Conservation (phyloP, 352 stramenopile genomes). For the Globisporangium polare region DNA sequence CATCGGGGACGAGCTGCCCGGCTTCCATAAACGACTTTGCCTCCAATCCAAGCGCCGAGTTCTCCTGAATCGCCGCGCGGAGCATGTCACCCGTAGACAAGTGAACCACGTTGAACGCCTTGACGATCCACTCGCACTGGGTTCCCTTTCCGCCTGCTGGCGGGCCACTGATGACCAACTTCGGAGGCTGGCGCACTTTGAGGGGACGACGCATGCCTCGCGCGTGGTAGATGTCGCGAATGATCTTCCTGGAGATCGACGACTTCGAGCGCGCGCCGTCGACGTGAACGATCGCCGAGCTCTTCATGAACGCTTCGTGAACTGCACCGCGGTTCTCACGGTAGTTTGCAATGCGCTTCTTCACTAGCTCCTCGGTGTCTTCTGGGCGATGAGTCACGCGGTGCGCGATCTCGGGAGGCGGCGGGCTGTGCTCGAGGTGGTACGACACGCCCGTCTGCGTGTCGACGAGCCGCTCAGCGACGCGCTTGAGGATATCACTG, state of each 20-base stretch:
- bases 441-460: constrained; percentile 74
- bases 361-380: constrained; percentile 82
- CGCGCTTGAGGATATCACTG: constrained; percentile 80
- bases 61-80: constrained; percentile 77
- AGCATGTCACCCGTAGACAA: constrained; percentile 95
- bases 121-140: constrained; percentile 92
- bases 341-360: constrained; percentile 73
- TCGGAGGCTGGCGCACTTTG: constrained; percentile 38
- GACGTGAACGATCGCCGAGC: constrained; percentile 59
- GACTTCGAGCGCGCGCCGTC: constrained; percentile 51
- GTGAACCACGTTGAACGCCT: constrained; percentile 91
- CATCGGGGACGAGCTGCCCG: constrained; percentile 91
- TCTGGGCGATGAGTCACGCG: constrained; percentile 69
- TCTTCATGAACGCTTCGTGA: constrained; percentile 71
- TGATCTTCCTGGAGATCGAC: constrained; percentile 35
- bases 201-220: constrained; percentile 40
- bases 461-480: constrained; percentile 76
- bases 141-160: constrained; percentile 95
- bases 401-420: constrained; percentile 36
- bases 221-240: constrained; percentile 46
- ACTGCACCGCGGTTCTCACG: constrained; percentile 78
- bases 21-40: constrained; percentile 92
- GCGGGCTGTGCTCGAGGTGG: constrained; percentile 73
- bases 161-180: constrained; percentile 90
- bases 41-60: constrained; percentile 52